Evolutionary conservation across 495 filamentous ascomycete species (phyloP), one percentile per base, ranked within the genome.

Genomic region (Pyrenopolyporus hunteri): DNA sequence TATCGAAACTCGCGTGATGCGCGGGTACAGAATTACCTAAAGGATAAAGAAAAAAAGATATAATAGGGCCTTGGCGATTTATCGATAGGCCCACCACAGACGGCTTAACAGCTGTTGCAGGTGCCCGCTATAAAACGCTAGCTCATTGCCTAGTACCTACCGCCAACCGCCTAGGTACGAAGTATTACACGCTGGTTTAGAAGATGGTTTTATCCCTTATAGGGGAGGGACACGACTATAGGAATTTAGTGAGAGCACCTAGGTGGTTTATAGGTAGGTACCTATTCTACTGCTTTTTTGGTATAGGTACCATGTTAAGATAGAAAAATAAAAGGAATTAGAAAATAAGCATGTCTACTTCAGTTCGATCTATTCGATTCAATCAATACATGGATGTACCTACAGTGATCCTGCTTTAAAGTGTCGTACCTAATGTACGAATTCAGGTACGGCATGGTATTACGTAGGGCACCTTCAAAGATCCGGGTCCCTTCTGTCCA

Each of bases 381-480:
- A n/a, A n/a, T n/a, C n/a, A n/a, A n/a, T n/a, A n/a, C n/a, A n/a
- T n/a, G n/a, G n/a, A n/a, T n/a, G n/a, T n/a, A n/a, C n/a, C n/a
- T n/a, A n/a, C n/a, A n/a, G n/a, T n/a, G n/a, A n/a, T n/a, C n/a
- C n/a, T n/a, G n/a, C n/a, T n/a, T n/a, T n/a, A n/a, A n/a, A n/a
- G n/a, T n/a, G 20, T 26, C 11, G 23, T 26, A 28, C 23, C 4
- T 13, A 45, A 45, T 45, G 23, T 26, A 45, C 23, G 14, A 28
- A 45, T 45, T 45, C 42, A 25, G 59, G 59, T 57, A 63, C 59
- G 6, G 44, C 43, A 26, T 36, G 53, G 60, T 56, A 65, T 65
- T 65, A 65, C 62, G 62, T 65, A 65, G 56, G 45, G 54, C 61
- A 59, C 44, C 49, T 45, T 22, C 20, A 59, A 56, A 55, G 37